Evolutionary conservation across 1,284 basidiomycete species (phyloP).

Genomic region (Wallemia hederae): DNA sequence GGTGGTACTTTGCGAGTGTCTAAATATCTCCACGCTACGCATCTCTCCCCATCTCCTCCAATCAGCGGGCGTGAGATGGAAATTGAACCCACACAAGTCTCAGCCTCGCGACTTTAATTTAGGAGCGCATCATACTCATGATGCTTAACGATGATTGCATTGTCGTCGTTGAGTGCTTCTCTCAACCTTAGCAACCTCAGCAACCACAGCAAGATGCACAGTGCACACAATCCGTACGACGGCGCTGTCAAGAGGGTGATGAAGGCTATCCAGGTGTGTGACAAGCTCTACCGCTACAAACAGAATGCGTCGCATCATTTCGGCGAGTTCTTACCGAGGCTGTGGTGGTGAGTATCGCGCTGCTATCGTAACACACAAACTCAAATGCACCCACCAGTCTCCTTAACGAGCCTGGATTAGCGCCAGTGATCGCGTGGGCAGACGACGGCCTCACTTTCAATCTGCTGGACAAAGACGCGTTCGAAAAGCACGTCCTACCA

Average conservation of each 20-base stretch:
- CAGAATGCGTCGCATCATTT: not conserved
- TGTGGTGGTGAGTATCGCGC: not conserved
- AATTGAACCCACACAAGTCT: not conserved
- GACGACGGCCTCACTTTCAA: not conserved
- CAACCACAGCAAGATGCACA: not conserved
- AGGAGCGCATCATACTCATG: not conserved
- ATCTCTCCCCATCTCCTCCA: not conserved
- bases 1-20: too few relatives aligned
- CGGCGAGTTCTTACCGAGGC: not conserved
- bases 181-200: not conserved
- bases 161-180: too few relatives aligned
- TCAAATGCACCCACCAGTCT: not conserved
- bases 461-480: not conserved
- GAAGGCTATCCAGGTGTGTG: not conserved
- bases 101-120: not conserved
- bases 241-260: not conserved
- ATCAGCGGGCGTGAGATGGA: not conserved
- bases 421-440: not conserved
- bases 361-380: not conserved
- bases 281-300: not conserved
- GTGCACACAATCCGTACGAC: not conserved
- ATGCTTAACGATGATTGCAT: not conserved
- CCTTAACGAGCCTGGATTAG: not conserved
- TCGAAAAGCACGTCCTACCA: not conserved
- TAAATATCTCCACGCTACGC: too few relatives aligned